phyloP scores from a whole-genome alignment of 306 rosid species.

The Potentilla sterilis region DNA sequence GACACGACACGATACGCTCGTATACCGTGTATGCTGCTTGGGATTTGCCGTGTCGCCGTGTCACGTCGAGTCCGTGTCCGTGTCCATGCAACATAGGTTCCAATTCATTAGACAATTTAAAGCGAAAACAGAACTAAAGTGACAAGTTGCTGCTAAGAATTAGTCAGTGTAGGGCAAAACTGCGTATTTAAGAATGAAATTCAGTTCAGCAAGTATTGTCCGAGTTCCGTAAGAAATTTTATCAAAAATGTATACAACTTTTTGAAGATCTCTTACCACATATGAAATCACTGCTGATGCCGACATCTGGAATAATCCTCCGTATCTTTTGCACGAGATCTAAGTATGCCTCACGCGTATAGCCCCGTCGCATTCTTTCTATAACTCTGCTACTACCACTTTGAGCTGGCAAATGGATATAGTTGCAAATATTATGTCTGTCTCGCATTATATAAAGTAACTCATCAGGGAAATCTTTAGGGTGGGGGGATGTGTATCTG shows the following conservation, averaged over 20 bases:
- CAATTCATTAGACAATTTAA: background rate
- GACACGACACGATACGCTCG: too few species aligned
- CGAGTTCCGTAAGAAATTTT: background rate
- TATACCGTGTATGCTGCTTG: too few species aligned
- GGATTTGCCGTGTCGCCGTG: too few species aligned
- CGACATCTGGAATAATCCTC: conserved; percentile 77
- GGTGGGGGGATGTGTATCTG: conserved; percentile 98
- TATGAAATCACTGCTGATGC: conserved; percentile 91
- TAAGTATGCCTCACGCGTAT: conserved; percentile 85
- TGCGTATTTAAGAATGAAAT: background rate
- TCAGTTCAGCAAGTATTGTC: background rate
- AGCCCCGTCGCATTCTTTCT: conserved; percentile 95
- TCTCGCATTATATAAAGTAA: conserved; percentile 83
- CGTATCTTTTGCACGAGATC: conserved; percentile 87
- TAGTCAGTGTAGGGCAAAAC: background rate
- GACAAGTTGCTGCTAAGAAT: background rate
- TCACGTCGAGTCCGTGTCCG: too few species aligned
- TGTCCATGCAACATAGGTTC: too few species aligned
- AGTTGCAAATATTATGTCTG: conserved; percentile 78
- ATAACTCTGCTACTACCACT: conserved; percentile 70
- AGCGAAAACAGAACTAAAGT: background rate
- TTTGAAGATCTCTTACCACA: conserved; percentile 51
- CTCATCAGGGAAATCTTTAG: conserved; percentile 93
- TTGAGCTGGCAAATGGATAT: conserved; percentile 90
- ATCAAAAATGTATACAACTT: background rate